Conservation (phyloP, 23 red algal species). For the Pyropia haitanensis region DNA sequence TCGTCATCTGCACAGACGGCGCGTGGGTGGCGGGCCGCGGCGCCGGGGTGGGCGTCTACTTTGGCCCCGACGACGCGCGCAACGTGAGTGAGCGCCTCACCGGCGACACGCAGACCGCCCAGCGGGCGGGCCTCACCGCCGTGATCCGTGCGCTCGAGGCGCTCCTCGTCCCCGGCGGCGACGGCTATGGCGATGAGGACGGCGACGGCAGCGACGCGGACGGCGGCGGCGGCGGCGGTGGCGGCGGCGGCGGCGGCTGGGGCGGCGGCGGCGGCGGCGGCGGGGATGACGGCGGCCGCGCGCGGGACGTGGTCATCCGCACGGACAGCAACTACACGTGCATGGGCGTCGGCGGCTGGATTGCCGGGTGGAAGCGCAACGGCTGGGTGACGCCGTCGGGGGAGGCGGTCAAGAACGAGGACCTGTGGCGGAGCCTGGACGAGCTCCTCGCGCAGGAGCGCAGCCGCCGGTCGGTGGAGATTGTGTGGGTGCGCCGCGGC, state of each 20-base stretch:
- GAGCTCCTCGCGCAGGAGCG: neutral
- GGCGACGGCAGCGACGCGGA: too few relatives aligned
- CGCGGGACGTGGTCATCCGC: neutral
- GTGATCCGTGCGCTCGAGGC: conserved; percentile 36
- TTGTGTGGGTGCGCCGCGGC: conserved; percentile 55
- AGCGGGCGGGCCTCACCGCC: conserved; percentile 78
- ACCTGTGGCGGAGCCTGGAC: conserved; percentile 44
- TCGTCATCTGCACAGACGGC: conserved; percentile 75
- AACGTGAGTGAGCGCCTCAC: conserved; percentile 50
- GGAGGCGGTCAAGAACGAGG: conserved; percentile 44
- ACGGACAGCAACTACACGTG: conserved; percentile 33
- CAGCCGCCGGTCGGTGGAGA: neutral
- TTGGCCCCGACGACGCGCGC: conserved; percentile 35
- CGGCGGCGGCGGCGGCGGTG: too few relatives aligned
- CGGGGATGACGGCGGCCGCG: too few relatives aligned
- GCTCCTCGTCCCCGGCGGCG: neutral
- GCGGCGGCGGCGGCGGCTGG: too few relatives aligned
- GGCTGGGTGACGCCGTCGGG: conserved; percentile 30
- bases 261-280: too few relatives aligned
- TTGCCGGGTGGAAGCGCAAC: conserved; percentile 44
- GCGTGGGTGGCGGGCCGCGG: conserved; percentile 29
- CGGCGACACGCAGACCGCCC: conserved; percentile 37
- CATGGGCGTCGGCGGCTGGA: conserved; percentile 56
- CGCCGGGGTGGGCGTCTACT: conserved; percentile 73
- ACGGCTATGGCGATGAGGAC: neutral